Percentiles rank a stretch among this genome's conserved stretches.
These are phyloP conservation scores for Ceratocystis colombiana DNA, from an alignment of 2,329 filamentous ascomycete genomes.

Conservation along the genomic window DNA sequence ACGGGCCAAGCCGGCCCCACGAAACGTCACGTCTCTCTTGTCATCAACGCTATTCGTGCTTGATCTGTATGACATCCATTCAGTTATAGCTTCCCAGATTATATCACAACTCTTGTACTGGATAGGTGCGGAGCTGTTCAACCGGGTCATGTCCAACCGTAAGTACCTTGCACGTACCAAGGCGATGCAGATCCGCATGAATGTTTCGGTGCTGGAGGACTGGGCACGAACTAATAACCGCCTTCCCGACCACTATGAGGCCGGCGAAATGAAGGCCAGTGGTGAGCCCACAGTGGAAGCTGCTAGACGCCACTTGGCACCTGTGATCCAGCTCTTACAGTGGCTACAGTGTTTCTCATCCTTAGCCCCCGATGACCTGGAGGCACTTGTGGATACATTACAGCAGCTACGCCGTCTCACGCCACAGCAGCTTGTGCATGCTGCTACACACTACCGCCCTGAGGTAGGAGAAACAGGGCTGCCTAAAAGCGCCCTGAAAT, in stretches of 20 bases:
- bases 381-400: constrained; percentile 76
- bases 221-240: constrained; percentile 92
- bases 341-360: constrained; percentile 98
- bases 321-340: constrained; percentile 85
- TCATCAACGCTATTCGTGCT: constrained; percentile 95
- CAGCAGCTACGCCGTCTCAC: constrained; percentile 79
- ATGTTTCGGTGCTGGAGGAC: constrained; percentile 87
- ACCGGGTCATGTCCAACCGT: constrained; percentile 91
- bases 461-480: constrained; percentile 93
- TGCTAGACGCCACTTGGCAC: constrained; percentile 72
- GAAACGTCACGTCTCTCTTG: constrained; percentile 89
- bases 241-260: constrained; percentile 89
- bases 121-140: constrained; percentile 93
- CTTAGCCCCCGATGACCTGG: constrained; percentile 70
- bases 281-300: constrained; percentile 83
- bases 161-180: constrained; percentile 93
- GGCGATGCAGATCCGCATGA: constrained; percentile 99
- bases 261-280: constrained; percentile 72
- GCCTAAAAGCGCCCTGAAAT: constrained; percentile 78
- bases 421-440: constrained; percentile 80
- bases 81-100: constrained; percentile 86
- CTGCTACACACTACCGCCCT: constrained; percentile 82
- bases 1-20: constrained; percentile 79
- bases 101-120: constrained; percentile 90
- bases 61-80: constrained; percentile 97